These are phyloP conservation scores for Fusarium sp. DNA, from an alignment of 2,329 filamentous ascomycete genomes.

Conservation along the genomic window DNA sequence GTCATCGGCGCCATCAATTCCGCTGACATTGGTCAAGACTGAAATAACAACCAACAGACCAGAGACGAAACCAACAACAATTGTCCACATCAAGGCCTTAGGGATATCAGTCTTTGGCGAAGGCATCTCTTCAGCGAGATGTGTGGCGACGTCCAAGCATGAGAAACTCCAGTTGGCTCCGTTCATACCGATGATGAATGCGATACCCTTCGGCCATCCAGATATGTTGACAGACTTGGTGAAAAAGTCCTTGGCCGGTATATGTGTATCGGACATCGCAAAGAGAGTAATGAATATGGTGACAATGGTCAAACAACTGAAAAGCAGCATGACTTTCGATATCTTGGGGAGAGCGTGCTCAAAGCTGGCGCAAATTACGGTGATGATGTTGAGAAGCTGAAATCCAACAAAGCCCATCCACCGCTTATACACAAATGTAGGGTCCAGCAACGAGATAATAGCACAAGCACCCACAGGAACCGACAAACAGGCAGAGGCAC, in stretches of 20 bases:
- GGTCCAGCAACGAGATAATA: neutral
- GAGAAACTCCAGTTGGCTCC: constrained; percentile 10
- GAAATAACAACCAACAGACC: constrained; percentile 4
- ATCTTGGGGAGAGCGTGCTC: constrained; percentile 1
- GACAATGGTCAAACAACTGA: constrained; percentile 1
- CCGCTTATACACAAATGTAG: constrained; percentile 1
- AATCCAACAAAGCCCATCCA: constrained; percentile 15
- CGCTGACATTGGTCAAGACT: neutral
- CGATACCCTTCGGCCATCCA: constrained; percentile 13
- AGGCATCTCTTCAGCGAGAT: constrained; percentile 15
- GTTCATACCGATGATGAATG: constrained; percentile 10
- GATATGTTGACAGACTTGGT: constrained; percentile 3
- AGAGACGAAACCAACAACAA: constrained; percentile 2
- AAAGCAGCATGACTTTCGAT: neutral
- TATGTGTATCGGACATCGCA: constrained; percentile 1
- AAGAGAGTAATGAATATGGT: constrained; percentile 5
- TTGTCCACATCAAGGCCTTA: constrained; percentile 14
- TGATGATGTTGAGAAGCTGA: constrained; percentile 7
- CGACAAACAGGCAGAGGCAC: neutral
- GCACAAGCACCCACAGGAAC: neutral
- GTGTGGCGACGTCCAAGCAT: constrained; percentile 3
- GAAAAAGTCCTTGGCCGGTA: neutral
- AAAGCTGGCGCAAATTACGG: neutral
- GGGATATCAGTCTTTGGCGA: neutral
- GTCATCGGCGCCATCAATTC: neutral